Conservation (phyloP, 768 basidiomycete genomes). For the Mycena latifolia region DNA sequence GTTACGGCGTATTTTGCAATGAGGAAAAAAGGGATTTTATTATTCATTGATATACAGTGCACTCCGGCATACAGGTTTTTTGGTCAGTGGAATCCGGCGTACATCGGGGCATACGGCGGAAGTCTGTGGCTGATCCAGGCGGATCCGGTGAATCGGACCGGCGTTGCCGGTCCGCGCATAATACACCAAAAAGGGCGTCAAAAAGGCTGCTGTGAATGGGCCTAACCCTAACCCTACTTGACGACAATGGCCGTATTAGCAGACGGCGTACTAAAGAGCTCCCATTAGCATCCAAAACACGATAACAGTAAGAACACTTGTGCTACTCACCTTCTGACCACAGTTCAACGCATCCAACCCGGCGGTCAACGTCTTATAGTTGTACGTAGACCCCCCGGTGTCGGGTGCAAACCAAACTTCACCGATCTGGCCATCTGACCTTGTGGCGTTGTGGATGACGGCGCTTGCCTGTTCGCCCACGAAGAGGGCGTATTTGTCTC, state of each 20-base stretch:
- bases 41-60: too few relatives aligned
- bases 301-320: conserved; percentile 1
- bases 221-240: too few relatives aligned
- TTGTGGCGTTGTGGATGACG: conserved; percentile 7
- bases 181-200: too few relatives aligned
- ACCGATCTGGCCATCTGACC: conserved; percentile 16
- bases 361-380: conserved; percentile 19
- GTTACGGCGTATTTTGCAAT: too few relatives aligned
- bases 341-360: conserved; percentile 24
- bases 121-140: too few relatives aligned
- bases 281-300: neutral
- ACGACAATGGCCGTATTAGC: conserved; percentile 6
- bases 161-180: too few relatives aligned
- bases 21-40: too few relatives aligned
- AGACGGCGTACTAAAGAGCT: conserved; percentile 14
- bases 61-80: too few relatives aligned
- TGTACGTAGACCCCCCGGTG: conserved; percentile 9
- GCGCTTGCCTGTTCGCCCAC: conserved; percentile 18
- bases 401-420: conserved; percentile 20
- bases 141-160: too few relatives aligned
- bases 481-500: conserved; percentile 19
- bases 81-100: too few relatives aligned
- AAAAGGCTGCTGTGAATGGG: too few relatives aligned
- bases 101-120: too few relatives aligned
- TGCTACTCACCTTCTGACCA: conserved; percentile 19